Evolutionary conservation across 2,329 filamentous ascomycete species (phyloP), one percentile per base, ranked within the genome.

Genomic region (Sclerotinia sclerotiorum): DNA sequence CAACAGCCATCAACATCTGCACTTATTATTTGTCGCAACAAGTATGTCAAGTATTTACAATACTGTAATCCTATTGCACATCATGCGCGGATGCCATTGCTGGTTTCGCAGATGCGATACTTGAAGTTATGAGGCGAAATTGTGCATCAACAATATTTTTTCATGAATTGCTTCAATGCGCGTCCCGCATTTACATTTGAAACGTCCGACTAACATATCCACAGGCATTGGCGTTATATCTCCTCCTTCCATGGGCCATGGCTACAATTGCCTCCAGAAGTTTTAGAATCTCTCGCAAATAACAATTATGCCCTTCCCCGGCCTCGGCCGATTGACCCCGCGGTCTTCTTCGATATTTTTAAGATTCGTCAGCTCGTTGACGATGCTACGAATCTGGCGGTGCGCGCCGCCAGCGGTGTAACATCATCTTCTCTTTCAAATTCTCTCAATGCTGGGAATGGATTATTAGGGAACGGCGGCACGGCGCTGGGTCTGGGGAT

Each of bases 231-330:
- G 92, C 86, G 88, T 72, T 92, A 93, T 78, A 93, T 95, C 69
- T 93, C 91, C 29, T 90, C 89, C 39, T 95, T 92, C 76, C 89
- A 94, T 76, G 92, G 92, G 32, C 88, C 91, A 73, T 95, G 92
- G 92, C 85, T 94, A 19, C 89, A 93, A 78, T 83, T 94, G 68
- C 90, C 91, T 27, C 85, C 88, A 71, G 91, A 94, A 79, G 86
- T 93, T 68, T 88, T 96, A 79, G 90, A 94, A 78, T 88, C 86
- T 62, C 85, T 95, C 63, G 91, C 91, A 67, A 88, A 92, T 80
- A 88, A 87, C 78, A 95, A 94, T 80, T 94, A 90, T 81, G 88
- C 90, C 72, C 88, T 90, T 72, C 89, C 90, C 21, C 87, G 88
- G 39, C 92, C 92, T 13, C 89, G 87, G 69, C 89, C 91, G 60